Evolutionary conservation across 208 protist genomes (phyloP).

Genomic region (Acanthamoeba quina): DNA sequence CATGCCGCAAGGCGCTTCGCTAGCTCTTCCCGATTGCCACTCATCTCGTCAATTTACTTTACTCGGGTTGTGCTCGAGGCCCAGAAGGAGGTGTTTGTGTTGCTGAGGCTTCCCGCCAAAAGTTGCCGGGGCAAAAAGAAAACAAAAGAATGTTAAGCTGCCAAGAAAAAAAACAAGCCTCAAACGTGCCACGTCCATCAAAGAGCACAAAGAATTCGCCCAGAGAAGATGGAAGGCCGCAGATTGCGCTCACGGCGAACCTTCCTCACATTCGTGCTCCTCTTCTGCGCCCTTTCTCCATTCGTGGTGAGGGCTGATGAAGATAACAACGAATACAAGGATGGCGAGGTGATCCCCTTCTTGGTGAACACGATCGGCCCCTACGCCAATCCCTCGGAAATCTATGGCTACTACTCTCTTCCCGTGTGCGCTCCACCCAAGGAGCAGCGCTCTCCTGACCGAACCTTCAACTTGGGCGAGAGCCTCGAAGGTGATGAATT

Average conservation of each 20-base stretch:
- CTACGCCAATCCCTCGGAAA: conserved; percentile 92
- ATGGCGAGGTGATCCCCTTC: conserved; percentile 77
- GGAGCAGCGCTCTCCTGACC: conserved; percentile 68
- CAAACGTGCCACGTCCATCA: neutral
- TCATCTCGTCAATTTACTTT: neutral
- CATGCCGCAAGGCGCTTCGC: neutral
- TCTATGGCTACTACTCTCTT: conserved; percentile 91
- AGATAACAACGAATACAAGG: conserved; percentile 59
- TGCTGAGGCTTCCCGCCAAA: neutral
- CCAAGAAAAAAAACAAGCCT: too few relatives aligned
- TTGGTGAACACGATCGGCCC: conserved; percentile 91
- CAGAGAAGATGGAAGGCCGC: neutral
- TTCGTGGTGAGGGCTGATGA: neutral
- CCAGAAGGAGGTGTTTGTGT: too few relatives aligned
- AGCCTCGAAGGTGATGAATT: conserved; percentile 87
- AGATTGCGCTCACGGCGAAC: neutral
- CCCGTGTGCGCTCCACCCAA: conserved; percentile 87
- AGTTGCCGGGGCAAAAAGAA: neutral
- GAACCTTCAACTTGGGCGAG: conserved; percentile 82
- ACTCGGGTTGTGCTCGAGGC: too few relatives aligned
- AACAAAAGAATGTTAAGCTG: neutral
- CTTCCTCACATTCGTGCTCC: neutral
- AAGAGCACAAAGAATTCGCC: neutral
- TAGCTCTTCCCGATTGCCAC: neutral
- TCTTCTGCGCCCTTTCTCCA: neutral